These are phyloP conservation scores for Asterella californica DNA, from an alignment of 225 moss, liverwort and hornwort species.

Conservation along the genomic window DNA sequence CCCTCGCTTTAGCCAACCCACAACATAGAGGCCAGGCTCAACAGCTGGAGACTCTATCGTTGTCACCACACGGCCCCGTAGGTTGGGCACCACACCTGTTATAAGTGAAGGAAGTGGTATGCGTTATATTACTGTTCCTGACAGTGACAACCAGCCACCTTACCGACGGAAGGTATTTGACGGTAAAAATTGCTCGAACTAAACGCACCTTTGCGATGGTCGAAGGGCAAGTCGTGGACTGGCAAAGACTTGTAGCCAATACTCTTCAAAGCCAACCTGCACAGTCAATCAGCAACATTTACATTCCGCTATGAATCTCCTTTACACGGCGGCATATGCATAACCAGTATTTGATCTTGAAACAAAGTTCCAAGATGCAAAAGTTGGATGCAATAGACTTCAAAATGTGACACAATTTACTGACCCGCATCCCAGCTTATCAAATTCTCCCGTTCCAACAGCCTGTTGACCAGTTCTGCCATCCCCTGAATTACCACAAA, in stretches of 20 bases:
- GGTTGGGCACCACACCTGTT: conserved; percentile 78
- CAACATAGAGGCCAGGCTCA: conserved; percentile 84
- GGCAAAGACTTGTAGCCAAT: conserved; percentile 91
- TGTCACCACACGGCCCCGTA: conserved; percentile 67
- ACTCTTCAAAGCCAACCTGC: conserved; percentile 88
- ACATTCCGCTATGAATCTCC: neutral
- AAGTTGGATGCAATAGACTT: too few relatives aligned
- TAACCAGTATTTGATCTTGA: neutral
- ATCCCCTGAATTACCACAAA: conserved; percentile 47
- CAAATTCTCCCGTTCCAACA: conserved; percentile 83
- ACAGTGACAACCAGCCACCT: neutral
- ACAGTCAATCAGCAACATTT: neutral
- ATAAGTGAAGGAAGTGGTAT: neutral
- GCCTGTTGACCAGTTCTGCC: conserved; percentile 57
- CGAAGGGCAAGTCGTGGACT: conserved; percentile 71
- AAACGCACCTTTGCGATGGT: conserved; percentile 60
- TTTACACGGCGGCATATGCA: neutral
- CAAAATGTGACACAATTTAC: neutral
- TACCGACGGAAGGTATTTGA: neutral
- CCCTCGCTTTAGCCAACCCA: conserved; percentile 93
- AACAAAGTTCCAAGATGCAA: neutral
- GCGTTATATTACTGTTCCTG: neutral
- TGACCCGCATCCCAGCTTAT: conserved; percentile 81
- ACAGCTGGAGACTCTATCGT: conserved; percentile 28
- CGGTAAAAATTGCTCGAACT: neutral